Evolutionary conservation across 306 rosid species (phyloP), one percentile per base, ranked within the genome.

Genomic region (Castanea mollissima): DNA sequence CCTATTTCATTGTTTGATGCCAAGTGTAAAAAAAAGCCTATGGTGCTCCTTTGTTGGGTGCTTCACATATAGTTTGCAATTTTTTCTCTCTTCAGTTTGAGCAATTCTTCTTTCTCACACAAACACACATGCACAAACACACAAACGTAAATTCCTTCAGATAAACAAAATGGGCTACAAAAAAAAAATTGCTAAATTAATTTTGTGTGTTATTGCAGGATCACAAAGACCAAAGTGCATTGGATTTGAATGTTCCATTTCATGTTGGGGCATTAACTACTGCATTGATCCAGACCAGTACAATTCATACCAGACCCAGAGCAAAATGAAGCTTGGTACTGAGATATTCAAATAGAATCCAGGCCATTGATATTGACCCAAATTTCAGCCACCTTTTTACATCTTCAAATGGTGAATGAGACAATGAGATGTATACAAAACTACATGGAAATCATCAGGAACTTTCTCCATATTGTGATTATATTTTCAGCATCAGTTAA

Each of bases 1-100:
- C 95, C 99, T 10, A 92, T 92, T 95, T 88, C 97, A 19, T 94
- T 92, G 80, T 92, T 92, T 8, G 95, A 94, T 84, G 85, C 97
- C 79, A 85, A 77, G 90, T 60, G 52, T 62, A 35, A 76, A n/a
- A 38, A 38, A 38, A 4, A 14, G 25, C 64, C 19, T 63, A 25
- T 54, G 6, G 12, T 58, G 64, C 55, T 71, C 1, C 12, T n/a
- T 54, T 7, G 3, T 41, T 49, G 3, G 46, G 46, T 41, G 46
- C 46, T 73, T 12, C 2, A 41, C 46, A 8, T 18, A 6, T 65
- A 32, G 51, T 65, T 32, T 16, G 20, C 49, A 65, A 65, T 32
- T 32, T 2, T 20, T 1, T 44, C 51, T 71, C 19, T 19, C 13
- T 29, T 63, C n/a, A 14, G 19, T 25, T 63, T 65, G 19, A 16